Evolutionary conservation across 192 early-diverging fungal species (phyloP), one percentile per base, ranked within the genome.

Genomic region (Rhizophlyctis rosea): DNA sequence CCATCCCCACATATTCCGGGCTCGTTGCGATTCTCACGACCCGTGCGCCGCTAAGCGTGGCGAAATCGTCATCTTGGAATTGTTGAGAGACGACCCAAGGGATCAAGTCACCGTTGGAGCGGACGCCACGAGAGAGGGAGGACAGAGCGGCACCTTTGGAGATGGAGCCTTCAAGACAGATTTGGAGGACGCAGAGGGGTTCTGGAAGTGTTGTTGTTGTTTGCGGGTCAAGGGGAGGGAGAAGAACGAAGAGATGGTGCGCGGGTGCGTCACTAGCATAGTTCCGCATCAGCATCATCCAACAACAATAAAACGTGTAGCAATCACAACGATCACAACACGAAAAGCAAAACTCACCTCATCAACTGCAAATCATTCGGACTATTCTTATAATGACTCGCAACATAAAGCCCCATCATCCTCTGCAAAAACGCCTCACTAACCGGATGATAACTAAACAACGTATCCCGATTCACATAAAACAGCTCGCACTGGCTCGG

Each of bases 351-450:
- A 90, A n/a, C n/a, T n/a, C n/a, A n/a, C n/a, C n/a, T 94, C 79
- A 99, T 82, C 56, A 99, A 78, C 75, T 98, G 95, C 70, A 99
- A 75, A 68, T 99, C 97, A 72, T 99, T 96, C 31, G 97, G 97
- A 35, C 89, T 90, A 78, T 99, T 99, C 75, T 99, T 99, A 87
- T 99, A 99, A 74, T 99, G 96, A 73, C 91, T 93, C 24, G 96
- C 92, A 29, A 98, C 95, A 62, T 98, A 99, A 32, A 99, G 73
- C 3, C 87, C 83, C 92, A 99, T 95, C 88, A 99, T 97, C 49
- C 88, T 88, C 75, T 97, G 96, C 78, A 99, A 74, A 73, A 99
- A 99, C 1, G 90, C 87, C 71, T 99, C 96, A 13, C 88, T 90
- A 4, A 95, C 95, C 7, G 95, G 93, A 71, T 99, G 96, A 75